Percentiles rank a stretch among this genome's conserved stretches.
Evolutionary conservation across 2,329 filamentous ascomycete species (phyloP).

Genomic region (Penicillium sp.): DNA sequence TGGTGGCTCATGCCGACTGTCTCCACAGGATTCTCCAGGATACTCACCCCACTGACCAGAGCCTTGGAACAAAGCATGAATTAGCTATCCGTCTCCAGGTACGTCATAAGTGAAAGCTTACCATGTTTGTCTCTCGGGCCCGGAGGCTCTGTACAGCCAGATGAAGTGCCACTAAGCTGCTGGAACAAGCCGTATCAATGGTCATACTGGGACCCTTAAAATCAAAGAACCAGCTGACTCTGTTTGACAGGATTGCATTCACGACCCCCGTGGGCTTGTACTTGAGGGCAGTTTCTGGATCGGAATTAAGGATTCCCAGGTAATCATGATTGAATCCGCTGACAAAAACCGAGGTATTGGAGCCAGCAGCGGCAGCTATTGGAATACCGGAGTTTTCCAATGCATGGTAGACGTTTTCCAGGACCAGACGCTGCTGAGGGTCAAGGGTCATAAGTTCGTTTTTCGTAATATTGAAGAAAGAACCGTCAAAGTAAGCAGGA

Average conservation of each 20-base stretch:
- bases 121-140: slow-evolving; percentile 23
- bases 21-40: slow-evolving; percentile 36
- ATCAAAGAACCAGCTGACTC: slow-evolving; percentile 28
- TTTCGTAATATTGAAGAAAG: slow-evolving; percentile 33
- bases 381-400: slow-evolving; percentile 32
- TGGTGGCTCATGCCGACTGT: slow-evolving; percentile 34
- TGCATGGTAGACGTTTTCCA: slow-evolving; percentile 37
- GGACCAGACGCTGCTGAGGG: slow-evolving; percentile 34
- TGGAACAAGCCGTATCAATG: slow-evolving; percentile 45
- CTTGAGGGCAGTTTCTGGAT: slow-evolving; percentile 22
- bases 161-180: slow-evolving; percentile 38
- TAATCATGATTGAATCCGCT: slow-evolving; percentile 30
- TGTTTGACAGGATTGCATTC: slow-evolving; percentile 21
- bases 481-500: slow-evolving; percentile 27
- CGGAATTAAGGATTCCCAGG: slow-evolving; percentile 21
- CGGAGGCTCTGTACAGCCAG: slow-evolving; percentile 37
- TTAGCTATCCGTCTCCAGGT: not conserved
- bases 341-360: slow-evolving; percentile 28
- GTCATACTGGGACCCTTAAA: slow-evolving; percentile 31
- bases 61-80: slow-evolving; percentile 18
- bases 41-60: slow-evolving; percentile 38
- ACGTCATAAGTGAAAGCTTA: slow-evolving; percentile 6
- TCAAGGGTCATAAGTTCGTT: slow-evolving; percentile 30
- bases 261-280: slow-evolving; percentile 23
- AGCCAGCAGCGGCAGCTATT: slow-evolving; percentile 23